Base-by-base conservation (phyloP, 352 stramenopile species). In the Phytopythium montanum region DNA sequence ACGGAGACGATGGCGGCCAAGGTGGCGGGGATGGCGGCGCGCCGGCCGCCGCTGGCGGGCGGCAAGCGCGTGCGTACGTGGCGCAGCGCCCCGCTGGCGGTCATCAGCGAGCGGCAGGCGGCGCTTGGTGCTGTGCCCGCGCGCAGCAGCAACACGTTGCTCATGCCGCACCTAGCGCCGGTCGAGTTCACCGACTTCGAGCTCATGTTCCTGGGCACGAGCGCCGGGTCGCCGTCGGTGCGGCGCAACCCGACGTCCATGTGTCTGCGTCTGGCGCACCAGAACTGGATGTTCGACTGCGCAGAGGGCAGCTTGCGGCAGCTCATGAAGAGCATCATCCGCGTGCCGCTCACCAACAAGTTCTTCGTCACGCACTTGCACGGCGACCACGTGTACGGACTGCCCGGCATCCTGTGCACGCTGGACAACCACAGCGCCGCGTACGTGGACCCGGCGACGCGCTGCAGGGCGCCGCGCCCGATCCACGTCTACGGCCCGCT, bases 221-320 rank as follows among this genome's bases (percentile, higher is more conserved):
- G 81, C 50, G 87, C 85, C 8, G 87, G 87, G 10, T 88, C 82
- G 52, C 85, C 87, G 29, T 87, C 78, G 0, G 71, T 92, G 49
- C 73, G 70, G 3, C 81, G 82, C 54, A 90, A 88, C 44, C 77
- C 81, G 4, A 88, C 73, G 1, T 69, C 70, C 14, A 54, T 89
- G 31, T 90, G 83, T 64, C 45, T 90, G 57, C 77, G 81, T 1
- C 64, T 90, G 14, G 72, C 73, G 18, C 83, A 86, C 45, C 73
- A 70, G 36, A 94, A 88, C 57, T 96, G 85, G 85, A 90, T 96
- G 75, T 94, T 96, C 54, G 88, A 96, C 69, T 95, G 86, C 41
- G 88, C 81, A 0, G 88, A 96, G 51, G 87, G 83, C 19, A 91
- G 81, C 55, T 60, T 92, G 45, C 70, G 81, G 5, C 86, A 96